Base-by-base conservation (phyloP, 169 alveolate genomes). In the Cryptosporidium ubiquitum region DNA sequence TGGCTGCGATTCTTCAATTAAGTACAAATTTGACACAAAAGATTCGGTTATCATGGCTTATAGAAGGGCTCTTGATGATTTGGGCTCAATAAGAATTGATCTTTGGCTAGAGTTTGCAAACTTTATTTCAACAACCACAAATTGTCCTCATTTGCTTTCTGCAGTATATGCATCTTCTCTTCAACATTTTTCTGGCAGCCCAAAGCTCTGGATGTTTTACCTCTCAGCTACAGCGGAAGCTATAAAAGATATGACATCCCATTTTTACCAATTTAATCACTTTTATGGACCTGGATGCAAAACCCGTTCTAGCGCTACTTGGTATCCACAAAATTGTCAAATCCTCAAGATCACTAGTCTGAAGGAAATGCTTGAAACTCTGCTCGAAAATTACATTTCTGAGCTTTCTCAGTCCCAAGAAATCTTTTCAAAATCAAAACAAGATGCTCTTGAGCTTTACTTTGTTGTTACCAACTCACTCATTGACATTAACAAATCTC, bases 41-140 rank as follows among this genome's bases (percentile, higher is more conserved):
- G 89, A 79, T 16, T 64, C 89, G 1, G 89, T 79, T 40, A 79
- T 79, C 23, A 79, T 79, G 89, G 89, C 75, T 26, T 79, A 79
- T 31, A 79, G 89, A 79, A 58, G 89, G 16, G 89, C 89, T 14
- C 51, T 79, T 9, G 89, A 79, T 40, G 89, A 79, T 61, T 42
- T 79, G n/a, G 89, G 89, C 5, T 79, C 89, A 42, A n/a, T 79
- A 26, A 79, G 89, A 29, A 47, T 79, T 26, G 89, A 79, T 79
- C 33, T 79, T 31, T 79, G 89, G 89, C 37, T 79, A 18, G 89
- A 79, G 44, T 64, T 79, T 61, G 89, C 89, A 39, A 79, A 79
- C 42, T 79, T 79, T 33, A 79, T 79, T 7, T 58, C 89, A 9
- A 79, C 89, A 5, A 79, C 89, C 51, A 60, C 60, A 26, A 79